Percentiles rank a stretch among this genome's conserved stretches.
phyloP scores from a whole-genome alignment of 257 asterid species.

The Lycium barbarum region DNA sequence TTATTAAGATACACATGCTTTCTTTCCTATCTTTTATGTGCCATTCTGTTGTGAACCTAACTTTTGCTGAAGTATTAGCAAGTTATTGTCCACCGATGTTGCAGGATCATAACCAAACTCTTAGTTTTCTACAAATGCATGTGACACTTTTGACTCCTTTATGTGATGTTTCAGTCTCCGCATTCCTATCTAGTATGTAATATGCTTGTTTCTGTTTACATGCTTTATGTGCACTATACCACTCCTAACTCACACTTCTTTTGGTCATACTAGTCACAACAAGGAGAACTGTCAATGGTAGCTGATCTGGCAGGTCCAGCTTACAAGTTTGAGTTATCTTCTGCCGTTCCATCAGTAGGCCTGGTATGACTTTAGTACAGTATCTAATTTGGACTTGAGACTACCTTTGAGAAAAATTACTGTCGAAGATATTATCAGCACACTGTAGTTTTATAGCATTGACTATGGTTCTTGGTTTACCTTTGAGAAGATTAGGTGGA shows the following conservation, averaged over 20 bases:
- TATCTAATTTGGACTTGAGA: background rate
- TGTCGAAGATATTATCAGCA: background rate
- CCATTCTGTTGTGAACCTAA: background rate
- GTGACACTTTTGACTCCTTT: background rate
- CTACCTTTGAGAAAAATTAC: constrained; percentile 7
- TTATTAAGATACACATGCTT: background rate
- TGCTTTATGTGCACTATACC: background rate
- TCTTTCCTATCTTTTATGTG: background rate
- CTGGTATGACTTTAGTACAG: constrained; percentile 50
- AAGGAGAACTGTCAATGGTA: constrained; percentile 83
- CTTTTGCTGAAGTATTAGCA: constrained; percentile 8
- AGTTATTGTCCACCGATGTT: background rate
- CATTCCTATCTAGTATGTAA: background rate
- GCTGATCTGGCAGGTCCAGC: constrained; percentile 83
- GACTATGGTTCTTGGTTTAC: constrained; percentile 8
- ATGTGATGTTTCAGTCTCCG: background rate
- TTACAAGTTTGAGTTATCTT: constrained; percentile 68
- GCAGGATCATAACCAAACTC: background rate
- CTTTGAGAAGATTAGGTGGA: background rate
- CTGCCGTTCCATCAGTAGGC: constrained; percentile 79
- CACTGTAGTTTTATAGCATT: background rate
- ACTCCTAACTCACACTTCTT: constrained; percentile 35
- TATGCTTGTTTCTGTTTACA: constrained; percentile 17
- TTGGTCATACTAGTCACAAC: constrained; percentile 57
- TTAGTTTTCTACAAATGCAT: background rate